phyloP scores from a whole-genome alignment of 164 flowering plant species.

The Chimonanthus praecox region DNA sequence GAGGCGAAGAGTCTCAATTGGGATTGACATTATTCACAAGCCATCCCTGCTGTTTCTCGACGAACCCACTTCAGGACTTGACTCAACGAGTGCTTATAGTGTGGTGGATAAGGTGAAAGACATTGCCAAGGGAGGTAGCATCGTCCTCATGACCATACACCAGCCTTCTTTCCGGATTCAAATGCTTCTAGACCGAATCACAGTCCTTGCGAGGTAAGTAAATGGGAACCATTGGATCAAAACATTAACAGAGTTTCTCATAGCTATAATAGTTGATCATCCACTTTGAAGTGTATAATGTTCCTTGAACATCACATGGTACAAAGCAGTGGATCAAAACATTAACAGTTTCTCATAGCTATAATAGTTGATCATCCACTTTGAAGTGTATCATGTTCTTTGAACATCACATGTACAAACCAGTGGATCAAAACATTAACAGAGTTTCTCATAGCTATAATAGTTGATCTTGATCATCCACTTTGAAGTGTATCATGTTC shows the following conservation, averaged over 20 bases:
- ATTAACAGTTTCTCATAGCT: neutral
- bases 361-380: too few species aligned
- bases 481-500: too few species aligned
- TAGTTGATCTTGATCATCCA: too few species aligned
- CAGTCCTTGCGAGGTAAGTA: conserved; percentile 55
- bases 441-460: neutral
- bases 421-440: neutral
- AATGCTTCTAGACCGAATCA: conserved; percentile 64
- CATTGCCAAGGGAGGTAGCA: conserved; percentile 64
- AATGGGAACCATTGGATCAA: neutral
- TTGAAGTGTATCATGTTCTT: too few species aligned
- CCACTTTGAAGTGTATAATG: too few species aligned
- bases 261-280: too few species aligned
- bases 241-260: neutral
- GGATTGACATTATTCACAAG: conserved; percentile 78
- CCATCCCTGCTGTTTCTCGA: conserved; percentile 73
- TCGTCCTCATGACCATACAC: conserved; percentile 82
- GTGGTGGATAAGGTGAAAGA: conserved; percentile 76
- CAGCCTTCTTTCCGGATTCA: conserved; percentile 79
- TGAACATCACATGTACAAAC: too few species aligned
- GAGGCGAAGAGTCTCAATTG: conserved; percentile 71
- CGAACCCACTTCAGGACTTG: conserved; percentile 81
- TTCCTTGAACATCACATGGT: too few species aligned
- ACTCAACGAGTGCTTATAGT: conserved; percentile 73
- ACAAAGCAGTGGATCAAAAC: neutral